Base-by-base conservation (phyloP, 1,284 basidiomycete genomes). In the Heterobasidion occidentale region DNA sequence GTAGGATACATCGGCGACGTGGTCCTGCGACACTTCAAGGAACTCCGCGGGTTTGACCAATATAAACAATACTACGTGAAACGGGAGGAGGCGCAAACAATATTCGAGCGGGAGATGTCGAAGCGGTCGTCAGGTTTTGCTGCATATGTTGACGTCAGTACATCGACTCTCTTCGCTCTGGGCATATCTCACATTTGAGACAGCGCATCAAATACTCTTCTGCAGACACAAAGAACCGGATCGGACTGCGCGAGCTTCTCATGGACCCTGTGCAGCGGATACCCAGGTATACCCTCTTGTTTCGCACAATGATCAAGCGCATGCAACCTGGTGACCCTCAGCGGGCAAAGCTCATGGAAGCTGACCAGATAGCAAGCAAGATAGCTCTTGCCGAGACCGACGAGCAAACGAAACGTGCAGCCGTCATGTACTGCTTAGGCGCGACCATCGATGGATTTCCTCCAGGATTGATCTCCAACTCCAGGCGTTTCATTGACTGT, bases 181-280 rank as follows among this genome's bases (percentile, higher is more conserved):
- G 34, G 27, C 27, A 27, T 46, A 46, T 56, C 46, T 42, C 58
- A 53, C 56, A 53, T 52, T 50, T 45, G 19, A 51, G 59, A 19
- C 63, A 94, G 92, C 85, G 87, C 55, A 90, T 92, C 62, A 96
- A 97, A 75, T 94, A 95, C 67, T 86, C 90, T 60, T 85, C 86
- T 3, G 80, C 86, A 12, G 94, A 94, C 57, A 76, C 85, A 42
- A 84, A 80, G 61, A 96, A 94, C 67, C 86, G 90, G 58, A 83
- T 95, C 51, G 94, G 96, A 12, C 77, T 99, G 46, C 84, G 93
- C 19, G 96, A 99, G 70, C 82, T 99, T 46, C 78, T 99, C 46
- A 98, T 98, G 84, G 97, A 99, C 67, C 97, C 97, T n/a, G 92
- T 98, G n/a, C 97, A 99, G 70, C 87, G 97, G 34, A 93, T 99